Base-by-base conservation (phyloP, 1,284 basidiomycete genomes). In the Farysia itapuensis region DNA sequence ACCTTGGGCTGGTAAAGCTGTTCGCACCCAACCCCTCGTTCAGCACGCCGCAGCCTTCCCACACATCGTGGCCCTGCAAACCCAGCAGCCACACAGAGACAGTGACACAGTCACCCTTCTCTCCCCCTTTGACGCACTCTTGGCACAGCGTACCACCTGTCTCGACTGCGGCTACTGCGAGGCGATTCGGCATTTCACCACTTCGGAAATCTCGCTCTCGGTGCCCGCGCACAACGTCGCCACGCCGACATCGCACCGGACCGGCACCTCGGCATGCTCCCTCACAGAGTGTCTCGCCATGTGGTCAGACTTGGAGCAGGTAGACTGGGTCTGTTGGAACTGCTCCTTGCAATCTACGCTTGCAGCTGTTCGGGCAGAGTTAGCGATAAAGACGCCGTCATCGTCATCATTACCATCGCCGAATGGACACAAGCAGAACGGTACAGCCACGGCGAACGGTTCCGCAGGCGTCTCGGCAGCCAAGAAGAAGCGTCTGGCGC, bases 291-390 rank as follows among this genome's bases (percentile, higher is more conserved):
- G 71, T 26, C 42, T 76, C 0, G 60, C 38, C 4, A 20, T 47
- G 15, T 74, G 71, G 70, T 58, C 59, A 18, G 48, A 67, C 35
- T 43, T 75, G 28, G 74, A 76, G 37, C 53, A 54, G 32, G 58
- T 76, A 7, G 72, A 76, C 15, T 76, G 74, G 74, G 59, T 58
- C 19, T 76, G 74, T 46, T 65, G 61, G 53, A 58, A 61, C n/a
- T 76, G 74, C 35, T 72, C 59, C 13, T 35, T 76, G 18, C 51
- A 35, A 14, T 47, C 42, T 5, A 73, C 69, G 4, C 34, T 57
- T 8, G 39, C 32, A 4, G 35, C 26, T 6, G 39, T 56, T 28
- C 32, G 35, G 23, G 21, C 23, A 6, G 51, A 60, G n/a, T 15
- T 60, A 8, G 39, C 46, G 5, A n/a, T 31, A 29, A 50, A 50